Evolutionary conservation across 2,329 filamentous ascomycete genomes (phyloP).

Genomic region (Tolypocladium capitatum): DNA sequence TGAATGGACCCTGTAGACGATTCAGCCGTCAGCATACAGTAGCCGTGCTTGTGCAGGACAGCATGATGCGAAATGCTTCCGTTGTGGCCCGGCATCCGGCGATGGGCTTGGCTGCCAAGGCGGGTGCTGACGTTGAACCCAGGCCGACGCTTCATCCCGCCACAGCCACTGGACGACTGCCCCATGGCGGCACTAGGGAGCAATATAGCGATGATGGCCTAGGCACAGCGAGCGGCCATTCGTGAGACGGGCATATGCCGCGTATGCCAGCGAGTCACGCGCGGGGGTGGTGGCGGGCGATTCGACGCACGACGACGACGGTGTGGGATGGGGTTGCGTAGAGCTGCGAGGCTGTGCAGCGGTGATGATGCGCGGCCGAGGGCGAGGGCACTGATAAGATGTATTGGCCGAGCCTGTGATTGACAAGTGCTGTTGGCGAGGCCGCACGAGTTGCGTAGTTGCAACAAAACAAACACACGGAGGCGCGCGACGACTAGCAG

Average conservation of each 20-base stretch:
- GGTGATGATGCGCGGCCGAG: background rate
- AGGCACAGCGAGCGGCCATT: background rate
- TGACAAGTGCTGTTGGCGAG: background rate
- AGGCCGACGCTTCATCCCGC: background rate
- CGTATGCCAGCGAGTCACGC: background rate
- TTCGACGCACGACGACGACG: background rate
- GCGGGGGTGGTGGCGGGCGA: background rate
- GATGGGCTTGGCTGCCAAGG: background rate
- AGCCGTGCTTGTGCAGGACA: background rate
- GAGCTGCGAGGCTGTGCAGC: slow-evolving; percentile 7
- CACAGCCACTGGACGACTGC: background rate
- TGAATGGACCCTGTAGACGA: background rate
- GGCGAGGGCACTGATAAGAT: background rate
- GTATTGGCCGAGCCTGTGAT: background rate
- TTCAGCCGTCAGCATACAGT: background rate
- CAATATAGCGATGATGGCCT: background rate
- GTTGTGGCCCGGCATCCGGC: background rate
- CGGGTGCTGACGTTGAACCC: background rate
- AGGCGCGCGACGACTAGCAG: too few relatives aligned
- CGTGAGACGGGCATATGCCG: background rate
- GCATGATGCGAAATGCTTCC: background rate
- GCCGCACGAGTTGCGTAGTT: too few relatives aligned
- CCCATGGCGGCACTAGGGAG: background rate
- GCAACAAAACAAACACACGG: too few relatives aligned
- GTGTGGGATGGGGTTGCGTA: slow-evolving; percentile 4